Evolutionary conservation across 164 flowering plant genomes (phyloP).

Genomic region (Macadamia tetraphylla): DNA sequence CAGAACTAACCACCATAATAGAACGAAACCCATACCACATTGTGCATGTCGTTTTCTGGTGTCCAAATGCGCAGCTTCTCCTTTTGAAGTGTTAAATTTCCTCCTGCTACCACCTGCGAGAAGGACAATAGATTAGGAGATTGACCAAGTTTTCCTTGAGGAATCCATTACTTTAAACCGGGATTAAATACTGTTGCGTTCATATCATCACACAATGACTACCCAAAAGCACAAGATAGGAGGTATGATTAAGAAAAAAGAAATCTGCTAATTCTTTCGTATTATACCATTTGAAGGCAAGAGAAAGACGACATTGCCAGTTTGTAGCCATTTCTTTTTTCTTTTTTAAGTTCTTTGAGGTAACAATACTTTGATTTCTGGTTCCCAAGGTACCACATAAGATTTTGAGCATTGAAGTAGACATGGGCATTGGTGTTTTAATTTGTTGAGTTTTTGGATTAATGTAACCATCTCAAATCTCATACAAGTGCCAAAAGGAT

Average conservation of each 20-base stretch:
- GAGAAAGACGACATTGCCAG: conserved; percentile 65
- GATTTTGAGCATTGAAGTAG: no score
- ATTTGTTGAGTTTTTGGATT: neutral
- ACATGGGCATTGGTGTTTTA: no score
- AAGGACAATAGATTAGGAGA: neutral
- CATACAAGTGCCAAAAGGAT: neutral
- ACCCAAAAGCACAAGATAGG: neutral
- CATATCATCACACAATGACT: no score
- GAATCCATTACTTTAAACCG: no score
- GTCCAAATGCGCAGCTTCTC: conserved; percentile 82
- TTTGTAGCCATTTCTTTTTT: conserved; percentile 75
- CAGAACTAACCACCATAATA: neutral
- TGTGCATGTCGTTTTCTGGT: conserved; percentile 70
- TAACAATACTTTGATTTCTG: no score
- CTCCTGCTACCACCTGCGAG: conserved; percentile 43
- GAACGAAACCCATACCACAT: conserved; percentile 44
- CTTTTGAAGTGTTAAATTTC: conserved; percentile 52
- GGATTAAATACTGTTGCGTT: no score
- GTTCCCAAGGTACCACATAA: no score
- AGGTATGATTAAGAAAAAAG: no score
- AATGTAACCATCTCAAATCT: neutral
- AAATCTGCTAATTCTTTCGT: neutral
- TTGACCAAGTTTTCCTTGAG: no score
- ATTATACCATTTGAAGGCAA: conserved; percentile 19
- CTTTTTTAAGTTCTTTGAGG: neutral